Conservation (phyloP, 352 stramenopile genomes). For the Pythium folliculosum region DNA sequence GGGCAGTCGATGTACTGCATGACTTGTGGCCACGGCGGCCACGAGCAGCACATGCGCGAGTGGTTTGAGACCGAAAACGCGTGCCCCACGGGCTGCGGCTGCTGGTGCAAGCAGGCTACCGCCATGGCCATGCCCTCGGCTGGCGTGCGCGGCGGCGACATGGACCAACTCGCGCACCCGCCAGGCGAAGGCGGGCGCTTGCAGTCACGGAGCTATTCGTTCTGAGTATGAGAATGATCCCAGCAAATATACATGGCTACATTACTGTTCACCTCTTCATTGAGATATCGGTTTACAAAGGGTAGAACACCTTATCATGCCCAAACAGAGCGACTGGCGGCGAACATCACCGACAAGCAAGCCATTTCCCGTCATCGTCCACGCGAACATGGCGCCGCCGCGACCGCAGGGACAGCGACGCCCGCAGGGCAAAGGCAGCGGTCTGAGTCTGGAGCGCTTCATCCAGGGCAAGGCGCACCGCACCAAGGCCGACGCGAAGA, state of each 20-base stretch:
- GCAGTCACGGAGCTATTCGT: constrained; percentile 70
- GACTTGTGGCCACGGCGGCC: constrained; percentile 80
- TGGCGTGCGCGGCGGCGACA: background rate
- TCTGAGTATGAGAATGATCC: constrained; percentile 44
- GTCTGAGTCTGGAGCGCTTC: constrained; percentile 85
- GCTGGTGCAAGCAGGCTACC: constrained; percentile 83
- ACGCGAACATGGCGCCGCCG: constrained; percentile 15
- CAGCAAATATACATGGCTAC: constrained; percentile 15
- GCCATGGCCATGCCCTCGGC: constrained; percentile 35
- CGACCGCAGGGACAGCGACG: background rate
- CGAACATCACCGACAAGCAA: background rate
- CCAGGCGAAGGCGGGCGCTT: constrained; percentile 29
- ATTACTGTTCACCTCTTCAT: background rate
- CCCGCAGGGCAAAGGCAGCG: constrained; percentile 58
- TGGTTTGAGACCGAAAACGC: constrained; percentile 78
- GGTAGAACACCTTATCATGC: background rate
- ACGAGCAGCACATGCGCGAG: constrained; percentile 65
- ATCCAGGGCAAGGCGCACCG: constrained; percentile 83
- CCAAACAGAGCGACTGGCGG: constrained; percentile 9
- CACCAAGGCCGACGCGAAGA: constrained; percentile 80
- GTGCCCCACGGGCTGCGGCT: constrained; percentile 83
- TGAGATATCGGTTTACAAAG: constrained; percentile 5
- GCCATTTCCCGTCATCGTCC: background rate
- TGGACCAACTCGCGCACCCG: constrained; percentile 1
- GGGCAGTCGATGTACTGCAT: constrained; percentile 89